Evolutionary conservation across 352 stramenopile genomes (phyloP).

Genomic region (Globisporangium solare): DNA sequence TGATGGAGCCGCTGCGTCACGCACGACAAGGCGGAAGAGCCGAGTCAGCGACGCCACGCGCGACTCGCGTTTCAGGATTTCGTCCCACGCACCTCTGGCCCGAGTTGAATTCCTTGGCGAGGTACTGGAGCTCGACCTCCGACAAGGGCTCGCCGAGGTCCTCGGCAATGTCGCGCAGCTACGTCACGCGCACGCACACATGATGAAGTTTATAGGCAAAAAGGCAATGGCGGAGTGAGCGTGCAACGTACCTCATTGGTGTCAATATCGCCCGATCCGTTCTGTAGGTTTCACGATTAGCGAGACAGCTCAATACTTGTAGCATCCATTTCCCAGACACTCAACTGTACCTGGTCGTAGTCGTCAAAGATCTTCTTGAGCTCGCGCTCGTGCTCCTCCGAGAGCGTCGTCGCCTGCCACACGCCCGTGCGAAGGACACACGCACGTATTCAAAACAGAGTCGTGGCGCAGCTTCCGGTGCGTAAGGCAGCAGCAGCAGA

Average conservation of each 20-base stretch:
- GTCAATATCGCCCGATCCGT: slow-evolving; percentile 65
- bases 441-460: too few relatives aligned
- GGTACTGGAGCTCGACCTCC: slow-evolving; percentile 62
- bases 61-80: too few relatives aligned
- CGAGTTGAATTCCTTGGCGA: slow-evolving; percentile 67
- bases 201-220: background rate
- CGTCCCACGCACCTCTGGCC: slow-evolving; percentile 35
- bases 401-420: slow-evolving; percentile 40
- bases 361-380: slow-evolving; percentile 76
- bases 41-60: background rate
- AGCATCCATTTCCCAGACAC: too few relatives aligned
- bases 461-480: too few relatives aligned
- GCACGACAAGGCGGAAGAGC: background rate
- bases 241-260: slow-evolving; percentile 45
- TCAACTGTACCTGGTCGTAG: slow-evolving; percentile 74
- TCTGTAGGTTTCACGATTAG: slow-evolving; percentile 19
- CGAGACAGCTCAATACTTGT: too few relatives aligned
- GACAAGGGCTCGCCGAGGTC: slow-evolving; percentile 73
- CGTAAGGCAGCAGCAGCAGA: background rate
- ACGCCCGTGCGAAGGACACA: too few relatives aligned
- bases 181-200: background rate
- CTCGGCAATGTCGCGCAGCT: slow-evolving; percentile 71
- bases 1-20: slow-evolving; percentile 44
- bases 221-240: background rate
- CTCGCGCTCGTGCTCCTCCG: slow-evolving; percentile 60